Evolutionary conservation across 2,329 filamentous ascomycete genomes (phyloP).

Genomic region (Xylariaceae sp.): DNA sequence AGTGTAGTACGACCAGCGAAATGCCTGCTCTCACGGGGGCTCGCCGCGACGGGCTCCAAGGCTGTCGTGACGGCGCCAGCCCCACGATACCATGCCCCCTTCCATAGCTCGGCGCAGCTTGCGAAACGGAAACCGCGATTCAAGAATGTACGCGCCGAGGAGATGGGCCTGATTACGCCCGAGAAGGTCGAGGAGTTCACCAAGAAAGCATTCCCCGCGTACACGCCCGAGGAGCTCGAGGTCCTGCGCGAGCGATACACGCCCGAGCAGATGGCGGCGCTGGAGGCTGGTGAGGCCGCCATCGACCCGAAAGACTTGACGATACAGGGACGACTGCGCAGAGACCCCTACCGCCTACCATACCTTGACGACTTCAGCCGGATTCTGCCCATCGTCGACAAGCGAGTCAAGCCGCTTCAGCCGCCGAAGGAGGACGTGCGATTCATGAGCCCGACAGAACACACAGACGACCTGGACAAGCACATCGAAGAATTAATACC

Average conservation of each 20-base stretch:
- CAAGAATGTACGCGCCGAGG: conserved; percentile 47
- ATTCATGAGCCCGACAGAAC: conserved; percentile 59
- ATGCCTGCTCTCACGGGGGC: conserved; percentile 48
- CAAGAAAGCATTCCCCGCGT: conserved; percentile 53
- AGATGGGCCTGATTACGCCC: conserved; percentile 46
- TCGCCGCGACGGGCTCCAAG: conserved; percentile 33
- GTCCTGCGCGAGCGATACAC: conserved; percentile 65
- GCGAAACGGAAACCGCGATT: conserved; percentile 46
- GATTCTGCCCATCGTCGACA: conserved; percentile 73
- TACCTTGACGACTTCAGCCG: conserved; percentile 81
- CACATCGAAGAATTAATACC: conserved; percentile 42
- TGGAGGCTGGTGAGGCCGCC: conserved; percentile 73
- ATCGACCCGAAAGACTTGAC: conserved; percentile 71
- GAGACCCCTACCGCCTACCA: conserved; percentile 64
- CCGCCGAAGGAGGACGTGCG: conserved; percentile 52
- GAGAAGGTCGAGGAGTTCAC: conserved; percentile 42
- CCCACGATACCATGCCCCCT: conserved; percentile 36
- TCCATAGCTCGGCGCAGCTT: conserved; percentile 49
- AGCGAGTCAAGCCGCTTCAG: conserved; percentile 47
- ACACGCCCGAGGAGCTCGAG: conserved; percentile 61
- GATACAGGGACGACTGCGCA: conserved; percentile 64
- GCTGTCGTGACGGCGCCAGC: conserved; percentile 18
- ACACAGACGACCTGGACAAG: conserved; percentile 51
- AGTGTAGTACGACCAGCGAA: conserved; percentile 51
- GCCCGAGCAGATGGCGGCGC: conserved; percentile 71